Conservation (phyloP, 2,329 filamentous ascomycete species). For the Apiospora koreana region DNA sequence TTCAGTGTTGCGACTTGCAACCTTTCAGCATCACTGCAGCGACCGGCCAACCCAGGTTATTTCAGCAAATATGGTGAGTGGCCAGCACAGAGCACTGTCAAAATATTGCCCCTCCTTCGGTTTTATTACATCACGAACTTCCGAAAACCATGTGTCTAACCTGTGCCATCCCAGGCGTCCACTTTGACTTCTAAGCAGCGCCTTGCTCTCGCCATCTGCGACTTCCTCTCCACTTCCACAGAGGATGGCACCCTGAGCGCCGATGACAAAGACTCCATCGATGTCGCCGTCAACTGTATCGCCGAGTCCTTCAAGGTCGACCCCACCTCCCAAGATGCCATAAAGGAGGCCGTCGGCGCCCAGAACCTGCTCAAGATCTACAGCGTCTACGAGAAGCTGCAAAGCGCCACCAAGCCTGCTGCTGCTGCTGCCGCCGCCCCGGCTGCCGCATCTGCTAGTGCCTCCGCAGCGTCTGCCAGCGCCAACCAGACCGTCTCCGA, state of each 20-base stretch:
- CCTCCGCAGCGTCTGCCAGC: conserved; percentile 29
- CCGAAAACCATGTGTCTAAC: background rate
- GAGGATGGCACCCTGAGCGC: conserved; percentile 84
- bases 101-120: background rate
- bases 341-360: conserved; percentile 76
- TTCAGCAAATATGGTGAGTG: conserved; percentile 4
- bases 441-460: conserved; percentile 36
- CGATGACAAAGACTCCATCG: conserved; percentile 91
- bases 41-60: background rate
- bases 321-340: conserved; percentile 70
- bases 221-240: conserved; percentile 84
- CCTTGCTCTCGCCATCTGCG: conserved; percentile 94
- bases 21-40: background rate
- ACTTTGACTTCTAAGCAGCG: conserved; percentile 67
- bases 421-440: conserved; percentile 34
- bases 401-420: conserved; percentile 50
- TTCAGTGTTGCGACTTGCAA: background rate
- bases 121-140: background rate
- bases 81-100: background rate
- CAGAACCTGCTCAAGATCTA: conserved; percentile 92
- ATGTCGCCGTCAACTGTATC: conserved; percentile 93
- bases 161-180: background rate
- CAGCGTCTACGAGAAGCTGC: conserved; percentile 93
- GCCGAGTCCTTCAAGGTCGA: conserved; percentile 95
- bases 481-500: conserved; percentile 42